Base-by-base conservation (phyloP, 2,329 filamentous ascomycete genomes). In the Fusarium sp. region DNA sequence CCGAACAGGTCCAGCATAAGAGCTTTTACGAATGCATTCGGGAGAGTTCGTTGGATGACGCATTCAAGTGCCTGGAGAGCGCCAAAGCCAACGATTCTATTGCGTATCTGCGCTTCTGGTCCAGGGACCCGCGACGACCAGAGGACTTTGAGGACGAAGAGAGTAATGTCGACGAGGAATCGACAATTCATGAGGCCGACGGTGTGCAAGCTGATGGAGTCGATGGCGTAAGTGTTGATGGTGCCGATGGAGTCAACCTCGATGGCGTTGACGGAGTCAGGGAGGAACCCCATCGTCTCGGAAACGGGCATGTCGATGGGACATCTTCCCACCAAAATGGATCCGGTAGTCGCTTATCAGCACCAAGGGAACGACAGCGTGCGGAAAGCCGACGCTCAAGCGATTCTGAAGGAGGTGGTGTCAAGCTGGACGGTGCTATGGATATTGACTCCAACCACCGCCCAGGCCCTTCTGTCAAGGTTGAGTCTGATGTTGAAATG, bases 51-150 rank as follows among this genome's bases (percentile, higher is more conserved):
- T 80, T 95, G 26, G 80, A 85, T 8, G 91, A 95, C 67, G 91
- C 91, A 4, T 86, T 94, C 31, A 85, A 87, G 61, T 93, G 90
- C 69, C 77, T 96, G 29, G 92, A 96, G 75, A 90, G 90, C 65
- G 92, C 92, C 22, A 96, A 96, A 74, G 89, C 90, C 26, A 96
- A 96, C 69, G 91, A 96, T 73, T 96, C 92, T 2, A 95, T 96
- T 70, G 92, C 92, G 2, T 96, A 96, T 70, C 81, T 96, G 57
- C 89, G 92, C 15, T 96, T 96, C 74, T 91, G 88, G 85, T 94
- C 91, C 70, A 85, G 91, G 49, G 89, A 95, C 72, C 91, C 91
- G 15, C 82, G 89, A 28, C 79, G 83, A 53, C 82, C 81, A 26
- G 82, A 84, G 51, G 81, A 85, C 46, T 77, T 82, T 10, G 73